phyloP scores from a whole-genome alignment of 495 filamentous ascomycete genomes.

The Astrothelium subdiscretum region DNA sequence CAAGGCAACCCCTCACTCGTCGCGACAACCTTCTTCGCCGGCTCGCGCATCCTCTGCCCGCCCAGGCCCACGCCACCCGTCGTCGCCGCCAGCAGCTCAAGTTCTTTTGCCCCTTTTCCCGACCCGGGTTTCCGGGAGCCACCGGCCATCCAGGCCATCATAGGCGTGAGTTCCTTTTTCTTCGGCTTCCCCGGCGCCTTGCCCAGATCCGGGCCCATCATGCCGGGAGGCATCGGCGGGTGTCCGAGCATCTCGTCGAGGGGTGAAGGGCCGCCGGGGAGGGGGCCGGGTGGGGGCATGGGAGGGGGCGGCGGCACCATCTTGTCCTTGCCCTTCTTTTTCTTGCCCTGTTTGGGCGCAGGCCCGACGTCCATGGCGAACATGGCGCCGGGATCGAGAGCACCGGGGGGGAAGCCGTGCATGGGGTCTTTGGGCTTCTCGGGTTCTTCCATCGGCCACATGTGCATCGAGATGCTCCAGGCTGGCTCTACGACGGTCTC shows the following conservation, averaged over 20 bases:
- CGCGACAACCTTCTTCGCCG: not conserved
- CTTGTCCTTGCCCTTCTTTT: not conserved
- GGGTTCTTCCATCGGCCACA: slow-evolving; percentile 77
- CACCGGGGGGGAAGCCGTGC: not conserved
- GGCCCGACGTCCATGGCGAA: not conserved
- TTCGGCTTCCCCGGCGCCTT: not conserved
- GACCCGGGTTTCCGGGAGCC: not conserved
- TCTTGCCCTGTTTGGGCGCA: not conserved
- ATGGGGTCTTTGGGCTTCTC: slow-evolving; percentile 1
- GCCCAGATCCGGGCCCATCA: not conserved
- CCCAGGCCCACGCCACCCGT: not conserved
- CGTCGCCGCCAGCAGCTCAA: not conserved
- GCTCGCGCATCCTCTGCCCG: not conserved
- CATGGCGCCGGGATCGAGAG: not conserved
- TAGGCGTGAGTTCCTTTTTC: not conserved
- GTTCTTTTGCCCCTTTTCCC: slow-evolving; percentile 2
- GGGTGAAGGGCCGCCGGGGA: not conserved
- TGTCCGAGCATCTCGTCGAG: not conserved
- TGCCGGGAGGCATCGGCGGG: not conserved
- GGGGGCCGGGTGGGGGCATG: not conserved
- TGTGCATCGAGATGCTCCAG: slow-evolving; percentile 88
- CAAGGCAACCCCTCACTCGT: not conserved
- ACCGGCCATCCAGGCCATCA: not conserved
- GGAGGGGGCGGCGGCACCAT: not conserved
- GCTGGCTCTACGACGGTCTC: slow-evolving; percentile 76